A percentile compares a stretch with the other conserved stretches of the same genome.
These are phyloP conservation scores for Mycosphaerella sp. DNA, from an alignment of 2,329 filamentous ascomycete genomes.

Conservation along the genomic window DNA sequence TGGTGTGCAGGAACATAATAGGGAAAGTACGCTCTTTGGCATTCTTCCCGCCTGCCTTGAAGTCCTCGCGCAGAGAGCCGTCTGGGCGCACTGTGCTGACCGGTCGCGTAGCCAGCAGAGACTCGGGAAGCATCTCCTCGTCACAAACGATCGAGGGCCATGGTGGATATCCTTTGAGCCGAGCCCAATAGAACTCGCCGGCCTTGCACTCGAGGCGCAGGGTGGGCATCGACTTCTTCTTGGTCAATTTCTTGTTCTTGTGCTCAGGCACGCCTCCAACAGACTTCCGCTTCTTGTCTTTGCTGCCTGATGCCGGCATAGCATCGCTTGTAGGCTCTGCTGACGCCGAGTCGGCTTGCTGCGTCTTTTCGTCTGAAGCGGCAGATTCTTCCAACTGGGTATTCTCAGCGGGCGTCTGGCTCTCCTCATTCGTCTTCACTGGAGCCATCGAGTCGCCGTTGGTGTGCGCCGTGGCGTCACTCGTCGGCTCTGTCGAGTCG, in stretches of 20 bases:
- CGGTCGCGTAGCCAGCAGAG: constrained; percentile 69
- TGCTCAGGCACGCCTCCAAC: constrained; percentile 56
- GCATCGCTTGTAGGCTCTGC: constrained; percentile 20
- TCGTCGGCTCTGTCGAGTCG: constrained; percentile 16
- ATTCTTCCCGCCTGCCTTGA: constrained; percentile 80
- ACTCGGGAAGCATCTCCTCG: constrained; percentile 83
- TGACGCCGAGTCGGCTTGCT: constrained; percentile 22
- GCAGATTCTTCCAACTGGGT: constrained; percentile 25
- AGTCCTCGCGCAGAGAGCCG: constrained; percentile 81
- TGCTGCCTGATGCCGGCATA: constrained; percentile 26
- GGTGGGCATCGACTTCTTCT: constrained; percentile 72
- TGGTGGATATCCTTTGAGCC: constrained; percentile 87
- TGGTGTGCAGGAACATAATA: constrained; percentile 90
- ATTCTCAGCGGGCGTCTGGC: constrained; percentile 26
- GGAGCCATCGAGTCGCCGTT: constrained; percentile 24
- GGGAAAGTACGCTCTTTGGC: constrained; percentile 80
- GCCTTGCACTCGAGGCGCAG: constrained; percentile 69
- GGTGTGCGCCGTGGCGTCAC: constrained; percentile 16
- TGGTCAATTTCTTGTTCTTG: constrained; percentile 75
- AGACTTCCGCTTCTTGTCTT: constrained; percentile 52
- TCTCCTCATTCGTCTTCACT: constrained; percentile 24
- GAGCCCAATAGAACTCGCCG: constrained; percentile 85
- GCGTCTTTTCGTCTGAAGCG: constrained; percentile 24
- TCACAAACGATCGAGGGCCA: constrained; percentile 95
- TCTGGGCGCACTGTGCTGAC: constrained; percentile 76